phyloP scores from a whole-genome alignment of 2,329 filamentous ascomycete genomes.

The Lecanicillium sp. region DNA sequence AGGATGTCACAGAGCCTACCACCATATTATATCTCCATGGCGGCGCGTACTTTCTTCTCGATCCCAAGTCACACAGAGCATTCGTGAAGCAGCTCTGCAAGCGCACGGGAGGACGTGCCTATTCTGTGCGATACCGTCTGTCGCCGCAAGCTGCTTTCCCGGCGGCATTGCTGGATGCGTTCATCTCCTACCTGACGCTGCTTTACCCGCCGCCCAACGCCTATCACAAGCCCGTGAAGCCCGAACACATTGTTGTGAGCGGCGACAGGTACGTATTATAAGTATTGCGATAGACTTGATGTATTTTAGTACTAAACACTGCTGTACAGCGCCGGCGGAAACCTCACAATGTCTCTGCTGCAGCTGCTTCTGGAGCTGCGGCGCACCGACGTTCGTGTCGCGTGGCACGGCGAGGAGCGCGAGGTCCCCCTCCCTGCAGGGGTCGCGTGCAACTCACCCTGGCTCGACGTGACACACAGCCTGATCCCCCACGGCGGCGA shows the following conservation, averaged over 20 bases:
- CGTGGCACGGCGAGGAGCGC: constrained; percentile 55
- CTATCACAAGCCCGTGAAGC: constrained; percentile 57
- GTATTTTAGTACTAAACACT: neutral
- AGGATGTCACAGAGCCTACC: constrained; percentile 54
- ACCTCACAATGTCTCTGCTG: constrained; percentile 59
- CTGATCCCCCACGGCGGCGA: constrained; percentile 23
- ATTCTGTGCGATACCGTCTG: constrained; percentile 68
- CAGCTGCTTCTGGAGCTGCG: constrained; percentile 62
- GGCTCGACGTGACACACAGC: constrained; percentile 64
- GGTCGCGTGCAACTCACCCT: constrained; percentile 57
- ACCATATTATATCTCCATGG: constrained; percentile 73
- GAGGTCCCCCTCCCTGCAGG: constrained; percentile 62
- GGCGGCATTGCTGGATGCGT: constrained; percentile 63
- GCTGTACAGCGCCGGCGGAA: constrained; percentile 62
- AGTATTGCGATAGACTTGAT: neutral
- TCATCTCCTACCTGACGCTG: constrained; percentile 66
- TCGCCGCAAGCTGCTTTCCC: constrained; percentile 72
- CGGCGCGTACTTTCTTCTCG: constrained; percentile 67
- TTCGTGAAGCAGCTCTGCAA: constrained; percentile 57
- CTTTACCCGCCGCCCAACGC: constrained; percentile 65
- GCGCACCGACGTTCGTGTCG: constrained; percentile 39
- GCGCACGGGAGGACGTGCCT: constrained; percentile 59
- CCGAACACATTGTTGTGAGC: constrained; percentile 62
- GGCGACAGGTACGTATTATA: constrained; percentile 54
- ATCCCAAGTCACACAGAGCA: constrained; percentile 60